A percentile compares a stretch with the other conserved stretches of the same genome.
Conservation (phyloP, 306 rosid species). For the Lathyrus aphaca region DNA sequence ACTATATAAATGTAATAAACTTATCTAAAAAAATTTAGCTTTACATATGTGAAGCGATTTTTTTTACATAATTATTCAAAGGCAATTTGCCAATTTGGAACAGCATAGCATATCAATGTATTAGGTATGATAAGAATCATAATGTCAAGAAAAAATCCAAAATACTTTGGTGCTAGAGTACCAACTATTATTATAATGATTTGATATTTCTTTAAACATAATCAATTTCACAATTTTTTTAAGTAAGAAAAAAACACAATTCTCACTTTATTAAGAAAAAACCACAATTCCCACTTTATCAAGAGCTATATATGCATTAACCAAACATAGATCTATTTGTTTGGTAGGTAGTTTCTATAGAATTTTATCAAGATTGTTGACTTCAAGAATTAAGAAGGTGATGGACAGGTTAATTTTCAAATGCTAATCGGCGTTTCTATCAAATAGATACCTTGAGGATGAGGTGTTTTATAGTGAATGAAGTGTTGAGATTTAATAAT, state of each 20-base stretch:
- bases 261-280: neutral
- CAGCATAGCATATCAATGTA: constrained; percentile 15
- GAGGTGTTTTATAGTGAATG: too few species aligned
- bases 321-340: too few species aligned
- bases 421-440: too few species aligned
- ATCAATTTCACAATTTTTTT: neutral
- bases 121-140: constrained; percentile 12
- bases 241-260: neutral
- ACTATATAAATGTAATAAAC: too few species aligned
- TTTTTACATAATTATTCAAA: constrained; percentile 19
- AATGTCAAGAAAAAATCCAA: neutral
- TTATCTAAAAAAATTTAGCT: constrained; percentile 8
- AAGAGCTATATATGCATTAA: neutral
- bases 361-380: too few species aligned
- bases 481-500: too few species aligned
- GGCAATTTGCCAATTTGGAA: constrained; percentile 22
- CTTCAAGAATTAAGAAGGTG: too few species aligned
- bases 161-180: neutral
- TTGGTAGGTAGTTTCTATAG: too few species aligned
- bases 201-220: neutral
- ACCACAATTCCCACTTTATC: neutral
- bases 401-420: too few species aligned
- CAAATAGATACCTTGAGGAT: too few species aligned
- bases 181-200: neutral
- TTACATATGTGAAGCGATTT: neutral